A percentile compares a stretch with the other conserved stretches of the same genome.
These are phyloP conservation scores for Hygrophorus russula DNA, from an alignment of 768 basidiomycete species.

Conservation along the genomic window DNA sequence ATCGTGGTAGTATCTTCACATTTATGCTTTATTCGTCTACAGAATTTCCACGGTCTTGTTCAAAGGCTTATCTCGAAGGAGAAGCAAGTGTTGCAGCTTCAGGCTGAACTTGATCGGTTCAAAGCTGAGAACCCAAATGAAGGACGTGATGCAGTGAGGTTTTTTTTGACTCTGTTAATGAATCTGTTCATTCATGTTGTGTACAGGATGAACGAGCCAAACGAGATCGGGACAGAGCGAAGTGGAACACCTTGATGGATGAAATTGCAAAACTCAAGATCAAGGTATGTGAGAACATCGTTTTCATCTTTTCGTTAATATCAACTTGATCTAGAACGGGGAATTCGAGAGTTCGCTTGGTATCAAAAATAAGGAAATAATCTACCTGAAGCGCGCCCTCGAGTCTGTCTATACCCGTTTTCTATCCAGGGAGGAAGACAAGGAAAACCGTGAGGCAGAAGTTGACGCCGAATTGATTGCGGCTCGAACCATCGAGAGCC, in stretches of 20 bases:
- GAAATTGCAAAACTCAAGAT: constrained; percentile 64
- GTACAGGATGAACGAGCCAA: constrained; percentile 60
- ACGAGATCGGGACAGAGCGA: constrained; percentile 63
- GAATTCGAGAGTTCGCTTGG: constrained; percentile 37
- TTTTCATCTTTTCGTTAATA: neutral
- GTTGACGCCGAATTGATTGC: constrained; percentile 63
- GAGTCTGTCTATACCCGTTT: constrained; percentile 84
- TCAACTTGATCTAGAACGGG: constrained; percentile 28
- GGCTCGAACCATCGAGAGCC: constrained; percentile 54
- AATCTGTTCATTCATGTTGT: neutral
- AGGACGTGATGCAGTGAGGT: constrained; percentile 45
- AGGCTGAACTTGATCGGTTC: constrained; percentile 56
- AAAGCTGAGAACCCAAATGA: constrained; percentile 48
- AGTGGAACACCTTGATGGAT: constrained; percentile 61
- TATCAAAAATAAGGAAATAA: constrained; percentile 61
- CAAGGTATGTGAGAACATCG: constrained; percentile 34
- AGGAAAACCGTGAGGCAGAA: constrained; percentile 32
- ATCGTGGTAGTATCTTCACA: neutral
- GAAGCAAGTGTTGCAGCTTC: constrained; percentile 68
- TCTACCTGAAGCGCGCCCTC: constrained; percentile 74
- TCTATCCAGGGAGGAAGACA: constrained; percentile 40
- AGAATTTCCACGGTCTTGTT: constrained; percentile 64
- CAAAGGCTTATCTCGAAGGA: constrained; percentile 79
- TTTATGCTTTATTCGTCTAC: constrained; percentile 6
- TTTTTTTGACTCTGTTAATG: neutral